Evolutionary conservation across 352 stramenopile genomes (phyloP).

Genomic region (Pythium graminicola): DNA sequence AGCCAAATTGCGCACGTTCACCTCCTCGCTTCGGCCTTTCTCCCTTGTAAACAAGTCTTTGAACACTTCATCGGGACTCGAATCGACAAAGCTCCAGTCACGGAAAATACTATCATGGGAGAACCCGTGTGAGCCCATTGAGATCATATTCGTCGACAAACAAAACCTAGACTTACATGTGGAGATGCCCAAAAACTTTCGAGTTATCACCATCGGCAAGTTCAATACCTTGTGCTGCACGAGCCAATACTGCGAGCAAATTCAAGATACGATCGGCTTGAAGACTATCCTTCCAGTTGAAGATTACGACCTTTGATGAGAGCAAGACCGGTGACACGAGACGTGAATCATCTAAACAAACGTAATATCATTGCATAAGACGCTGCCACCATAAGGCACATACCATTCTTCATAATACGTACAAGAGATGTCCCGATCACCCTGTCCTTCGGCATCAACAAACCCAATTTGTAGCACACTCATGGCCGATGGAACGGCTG

Average conservation of each 20-base stretch:
- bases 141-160: not conserved
- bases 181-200: conserved; percentile 84
- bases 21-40: conserved; percentile 70
- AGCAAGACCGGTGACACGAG: conserved; percentile 79
- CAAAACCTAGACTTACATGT: conserved; percentile 45
- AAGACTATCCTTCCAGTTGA: conserved; percentile 87
- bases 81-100: conserved; percentile 87
- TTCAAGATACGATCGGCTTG: conserved; percentile 84
- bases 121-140: not conserved
- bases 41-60: conserved; percentile 78
- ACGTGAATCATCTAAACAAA: conserved; percentile 56
- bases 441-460: conserved; percentile 79
- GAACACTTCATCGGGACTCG: conserved; percentile 72
- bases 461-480: conserved; percentile 72
- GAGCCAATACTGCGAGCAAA: conserved; percentile 66
- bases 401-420: conserved; percentile 7
- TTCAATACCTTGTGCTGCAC: conserved; percentile 77
- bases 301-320: conserved; percentile 82
- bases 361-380: not conserved
- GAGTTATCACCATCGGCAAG: conserved; percentile 62
- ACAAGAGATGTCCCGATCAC: conserved; percentile 83
- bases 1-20: conserved; percentile 74
- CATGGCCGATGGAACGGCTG: conserved; percentile 25
- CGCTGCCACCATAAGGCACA: not conserved
- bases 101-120: conserved; percentile 58